phyloP scores from a whole-genome alignment of 176 grass and related monocot genomes.

The Pontederia crassipes region DNA sequence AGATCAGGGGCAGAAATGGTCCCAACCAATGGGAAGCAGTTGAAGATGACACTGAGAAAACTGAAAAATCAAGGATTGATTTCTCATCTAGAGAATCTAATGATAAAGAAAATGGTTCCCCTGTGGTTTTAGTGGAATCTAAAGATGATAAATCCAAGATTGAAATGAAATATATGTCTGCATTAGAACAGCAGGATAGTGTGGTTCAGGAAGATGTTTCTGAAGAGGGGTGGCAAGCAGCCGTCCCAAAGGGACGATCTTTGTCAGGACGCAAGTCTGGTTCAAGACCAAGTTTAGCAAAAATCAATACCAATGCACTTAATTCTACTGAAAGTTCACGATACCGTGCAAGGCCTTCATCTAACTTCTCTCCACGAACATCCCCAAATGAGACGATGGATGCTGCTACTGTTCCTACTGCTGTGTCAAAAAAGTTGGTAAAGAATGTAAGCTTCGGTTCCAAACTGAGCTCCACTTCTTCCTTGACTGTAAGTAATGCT shows the following conservation, averaged over 20 bases:
- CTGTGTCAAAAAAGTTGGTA: conserved; percentile 67
- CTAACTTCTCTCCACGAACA: conserved; percentile 47
- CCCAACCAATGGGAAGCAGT: conserved; percentile 57
- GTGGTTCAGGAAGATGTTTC: conserved; percentile 48
- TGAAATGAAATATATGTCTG: conserved; percentile 25
- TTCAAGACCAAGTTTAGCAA: conserved; percentile 57
- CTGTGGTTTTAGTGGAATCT: conserved; percentile 35
- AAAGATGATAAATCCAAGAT: conserved; percentile 48
- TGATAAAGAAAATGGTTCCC: conserved; percentile 51
- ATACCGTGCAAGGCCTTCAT: conserved; percentile 44
- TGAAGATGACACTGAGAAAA: conserved; percentile 60
- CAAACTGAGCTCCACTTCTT: conserved; percentile 31
- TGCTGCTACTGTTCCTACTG: conserved; percentile 27
- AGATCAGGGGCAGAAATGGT: conserved; percentile 63
- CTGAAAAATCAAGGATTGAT: conserved; percentile 36
- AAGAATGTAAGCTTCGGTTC: conserved; percentile 67
- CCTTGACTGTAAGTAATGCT: conserved; percentile 25
- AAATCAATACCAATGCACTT: conserved; percentile 61
- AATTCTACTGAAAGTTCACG: conserved; percentile 58
- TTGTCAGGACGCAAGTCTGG: conserved; percentile 47
- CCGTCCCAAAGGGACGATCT: conserved; percentile 67
- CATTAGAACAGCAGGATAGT: conserved; percentile 28
- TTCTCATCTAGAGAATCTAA: conserved; percentile 41
- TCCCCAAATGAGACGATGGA: conserved; percentile 33
- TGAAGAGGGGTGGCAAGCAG: conserved; percentile 93